Conservation (phyloP, 257 asterid genomes). For the Sherardia arvensis region DNA sequence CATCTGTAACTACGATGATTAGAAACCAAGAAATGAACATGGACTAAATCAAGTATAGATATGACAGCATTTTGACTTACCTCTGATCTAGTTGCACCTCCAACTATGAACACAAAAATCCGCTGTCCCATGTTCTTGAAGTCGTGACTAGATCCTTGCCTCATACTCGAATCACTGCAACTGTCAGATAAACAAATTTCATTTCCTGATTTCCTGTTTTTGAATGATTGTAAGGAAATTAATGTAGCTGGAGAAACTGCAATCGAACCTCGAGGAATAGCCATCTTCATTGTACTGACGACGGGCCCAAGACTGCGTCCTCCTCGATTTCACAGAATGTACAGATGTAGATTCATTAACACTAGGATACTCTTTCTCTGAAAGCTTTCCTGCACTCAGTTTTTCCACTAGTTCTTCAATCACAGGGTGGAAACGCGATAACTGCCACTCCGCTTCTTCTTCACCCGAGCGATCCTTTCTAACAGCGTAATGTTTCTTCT, state of each 20-base stretch:
- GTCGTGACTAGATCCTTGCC: conserved; percentile 82
- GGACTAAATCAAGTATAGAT: background rate
- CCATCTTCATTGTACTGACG: conserved; percentile 95
- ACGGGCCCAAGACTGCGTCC: conserved; percentile 96
- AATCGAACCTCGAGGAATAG: conserved; percentile 65
- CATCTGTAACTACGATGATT: conserved; percentile 36
- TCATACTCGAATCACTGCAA: conserved; percentile 71
- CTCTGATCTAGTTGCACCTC: conserved; percentile 99
- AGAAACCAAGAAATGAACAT: background rate
- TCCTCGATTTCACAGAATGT: conserved; percentile 89
- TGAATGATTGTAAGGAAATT: background rate
- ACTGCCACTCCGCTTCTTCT: conserved; percentile 61
- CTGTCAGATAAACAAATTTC: conserved; percentile 8
- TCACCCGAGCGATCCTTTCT: conserved; percentile 86
- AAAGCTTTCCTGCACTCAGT: conserved; percentile 70
- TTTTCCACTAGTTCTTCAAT: conserved; percentile 91
- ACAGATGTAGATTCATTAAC: conserved; percentile 95
- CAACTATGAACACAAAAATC: conserved; percentile 87
- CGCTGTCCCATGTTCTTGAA: conserved; percentile 94
- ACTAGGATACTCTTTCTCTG: conserved; percentile 80
- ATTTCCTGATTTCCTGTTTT: background rate
- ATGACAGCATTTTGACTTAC: conserved; percentile 20
- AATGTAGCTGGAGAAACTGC: background rate
- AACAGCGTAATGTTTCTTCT: conserved; percentile 49
- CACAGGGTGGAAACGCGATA: conserved; percentile 92